phyloP scores from a whole-genome alignment of 169 alveolate species.

The Cryptosporidium canis region DNA sequence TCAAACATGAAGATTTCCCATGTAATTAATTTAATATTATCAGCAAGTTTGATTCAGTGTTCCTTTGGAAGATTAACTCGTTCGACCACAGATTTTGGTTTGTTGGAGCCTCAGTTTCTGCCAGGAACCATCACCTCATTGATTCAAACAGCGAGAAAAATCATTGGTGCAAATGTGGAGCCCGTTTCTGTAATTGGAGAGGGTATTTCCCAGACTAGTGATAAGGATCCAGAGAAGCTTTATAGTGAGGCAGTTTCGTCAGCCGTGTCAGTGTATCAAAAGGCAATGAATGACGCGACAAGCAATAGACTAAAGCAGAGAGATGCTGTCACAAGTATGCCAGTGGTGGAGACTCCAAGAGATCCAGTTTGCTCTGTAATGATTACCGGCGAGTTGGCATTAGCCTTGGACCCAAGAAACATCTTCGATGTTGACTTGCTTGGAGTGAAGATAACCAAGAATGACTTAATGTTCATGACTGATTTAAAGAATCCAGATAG shows the following conservation, averaged over 20 bases:
- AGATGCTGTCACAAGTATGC: conserved; percentile 50
- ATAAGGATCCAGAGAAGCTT: conserved; percentile 38
- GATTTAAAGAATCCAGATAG: conserved; percentile 46
- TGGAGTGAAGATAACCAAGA: conserved; percentile 44
- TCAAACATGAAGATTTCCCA: background rate
- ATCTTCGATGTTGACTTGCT: conserved; percentile 53
- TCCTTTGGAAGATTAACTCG: conserved; percentile 49
- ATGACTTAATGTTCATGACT: conserved; percentile 51
- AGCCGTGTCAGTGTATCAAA: conserved; percentile 68
- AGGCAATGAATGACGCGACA: conserved; percentile 71
- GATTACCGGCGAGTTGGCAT: conserved; percentile 40
- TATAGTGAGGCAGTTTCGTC: conserved; percentile 52
- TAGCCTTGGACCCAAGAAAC: conserved; percentile 56
- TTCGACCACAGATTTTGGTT: conserved; percentile 43
- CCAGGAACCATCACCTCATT: conserved; percentile 68
- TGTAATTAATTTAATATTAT: background rate
- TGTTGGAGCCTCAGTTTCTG: conserved; percentile 61
- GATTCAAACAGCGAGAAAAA: conserved; percentile 71
- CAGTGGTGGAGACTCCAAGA: conserved; percentile 35
- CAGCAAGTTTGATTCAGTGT: background rate
- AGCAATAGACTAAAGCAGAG: conserved; percentile 45
- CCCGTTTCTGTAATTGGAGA: conserved; percentile 66
- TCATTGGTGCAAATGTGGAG: conserved; percentile 64
- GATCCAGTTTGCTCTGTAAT: conserved; percentile 59
- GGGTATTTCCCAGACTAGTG: conserved; percentile 25